phyloP scores from a whole-genome alignment of 169 alveolate species.

The Plasmodium cynomolgi region DNA sequence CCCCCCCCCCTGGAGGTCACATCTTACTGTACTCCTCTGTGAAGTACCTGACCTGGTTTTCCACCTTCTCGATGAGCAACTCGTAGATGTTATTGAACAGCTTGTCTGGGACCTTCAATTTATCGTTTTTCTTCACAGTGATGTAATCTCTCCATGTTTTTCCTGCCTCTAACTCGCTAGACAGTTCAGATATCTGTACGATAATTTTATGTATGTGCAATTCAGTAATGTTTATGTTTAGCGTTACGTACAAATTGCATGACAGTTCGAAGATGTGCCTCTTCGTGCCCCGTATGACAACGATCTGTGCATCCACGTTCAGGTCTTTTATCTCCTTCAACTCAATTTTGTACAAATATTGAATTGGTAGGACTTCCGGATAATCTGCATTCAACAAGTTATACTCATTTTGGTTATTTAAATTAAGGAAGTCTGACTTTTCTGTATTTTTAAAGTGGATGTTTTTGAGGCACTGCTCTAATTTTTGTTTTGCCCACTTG shows the following conservation, averaged over 20 bases:
- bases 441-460: slow-evolving; percentile 80
- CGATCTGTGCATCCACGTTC: slow-evolving; percentile 88
- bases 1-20: not conserved
- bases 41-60: slow-evolving; percentile 18
- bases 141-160: slow-evolving; percentile 83
- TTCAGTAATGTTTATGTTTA: slow-evolving; percentile 26
- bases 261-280: slow-evolving; percentile 88
- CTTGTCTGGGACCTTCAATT: slow-evolving; percentile 39
- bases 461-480: slow-evolving; percentile 65
- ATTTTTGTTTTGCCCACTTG: slow-evolving; percentile 70
- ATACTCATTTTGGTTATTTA: slow-evolving; percentile 78
- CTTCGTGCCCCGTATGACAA: slow-evolving; percentile 87
- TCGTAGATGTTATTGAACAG: slow-evolving; percentile 31
- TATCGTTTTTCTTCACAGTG: slow-evolving; percentile 55
- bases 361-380: slow-evolving; percentile 50
- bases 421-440: slow-evolving; percentile 29
- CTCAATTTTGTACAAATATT: slow-evolving; percentile 74
- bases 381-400: slow-evolving; percentile 73
- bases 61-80: slow-evolving; percentile 16
- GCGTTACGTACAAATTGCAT: slow-evolving; percentile 72
- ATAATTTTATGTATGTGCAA: slow-evolving; percentile 72
- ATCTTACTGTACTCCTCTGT: slow-evolving; percentile 52
- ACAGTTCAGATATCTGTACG: slow-evolving; percentile 76
- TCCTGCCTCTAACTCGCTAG: slow-evolving; percentile 84
- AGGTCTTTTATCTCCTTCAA: slow-evolving; percentile 80